These are phyloP conservation scores for Proliferodiscus dingleyae DNA, from an alignment of 2,329 filamentous ascomycete species.

Conservation along the genomic window DNA sequence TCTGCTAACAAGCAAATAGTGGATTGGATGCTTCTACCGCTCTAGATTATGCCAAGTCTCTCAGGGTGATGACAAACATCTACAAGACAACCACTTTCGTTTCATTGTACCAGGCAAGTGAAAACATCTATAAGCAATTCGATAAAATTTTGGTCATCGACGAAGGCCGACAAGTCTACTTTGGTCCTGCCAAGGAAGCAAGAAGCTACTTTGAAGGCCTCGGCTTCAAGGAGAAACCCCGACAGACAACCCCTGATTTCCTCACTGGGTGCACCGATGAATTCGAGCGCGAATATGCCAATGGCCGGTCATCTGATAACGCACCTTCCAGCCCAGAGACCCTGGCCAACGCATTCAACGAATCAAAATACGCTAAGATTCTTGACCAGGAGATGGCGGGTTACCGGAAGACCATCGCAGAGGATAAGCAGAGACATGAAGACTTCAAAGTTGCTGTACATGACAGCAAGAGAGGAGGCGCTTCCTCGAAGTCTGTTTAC, in stretches of 20 bases:
- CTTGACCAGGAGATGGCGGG: constrained; percentile 61
- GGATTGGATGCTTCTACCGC: constrained; percentile 66
- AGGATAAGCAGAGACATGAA: constrained; percentile 63
- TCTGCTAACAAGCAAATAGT: background rate
- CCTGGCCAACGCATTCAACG: constrained; percentile 64
- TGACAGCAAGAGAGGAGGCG: constrained; percentile 73
- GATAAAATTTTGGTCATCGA: constrained; percentile 66
- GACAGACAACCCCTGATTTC: constrained; percentile 60
- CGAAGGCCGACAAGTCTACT: constrained; percentile 59
- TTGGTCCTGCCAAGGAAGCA: constrained; percentile 53
- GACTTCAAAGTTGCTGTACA: constrained; percentile 72
- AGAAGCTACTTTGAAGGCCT: constrained; percentile 58
- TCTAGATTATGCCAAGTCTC: constrained; percentile 57
- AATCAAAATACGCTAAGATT: constrained; percentile 53
- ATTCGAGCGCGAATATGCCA: constrained; percentile 73
- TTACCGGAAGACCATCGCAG: constrained; percentile 60
- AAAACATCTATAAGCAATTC: constrained; percentile 63
- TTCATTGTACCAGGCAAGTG: constrained; percentile 64
- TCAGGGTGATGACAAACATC: constrained; percentile 60
- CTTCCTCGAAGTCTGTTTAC: constrained; percentile 70
- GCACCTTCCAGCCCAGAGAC: constrained; percentile 64
- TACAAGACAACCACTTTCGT: constrained; percentile 55
- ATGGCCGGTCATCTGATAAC: constrained; percentile 59
- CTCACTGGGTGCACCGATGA: constrained; percentile 69
- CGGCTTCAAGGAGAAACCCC: constrained; percentile 56